Percentiles rank a stretch among this genome's conserved stretches.
These are phyloP conservation scores for Cetradonia linearis DNA, from an alignment of 495 filamentous ascomycete genomes.

Conservation along the genomic window DNA sequence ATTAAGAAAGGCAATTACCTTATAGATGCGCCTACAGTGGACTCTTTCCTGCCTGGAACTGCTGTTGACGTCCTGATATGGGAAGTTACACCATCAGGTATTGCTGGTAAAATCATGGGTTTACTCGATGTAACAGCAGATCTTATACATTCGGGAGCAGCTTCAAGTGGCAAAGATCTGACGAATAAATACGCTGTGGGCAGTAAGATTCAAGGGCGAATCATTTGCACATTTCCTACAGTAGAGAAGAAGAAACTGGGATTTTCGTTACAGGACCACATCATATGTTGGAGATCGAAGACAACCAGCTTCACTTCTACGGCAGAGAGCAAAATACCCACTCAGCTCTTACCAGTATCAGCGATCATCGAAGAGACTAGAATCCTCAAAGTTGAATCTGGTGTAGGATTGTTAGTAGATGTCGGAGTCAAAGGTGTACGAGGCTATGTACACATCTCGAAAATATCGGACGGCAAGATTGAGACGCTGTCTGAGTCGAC, in stretches of 20 bases:
- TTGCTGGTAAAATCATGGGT: constrained; percentile 85
- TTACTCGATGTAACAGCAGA: constrained; percentile 82
- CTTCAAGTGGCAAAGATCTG: constrained; percentile 52
- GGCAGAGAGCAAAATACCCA: constrained; percentile 37
- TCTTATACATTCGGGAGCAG: constrained; percentile 70
- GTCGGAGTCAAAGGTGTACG: constrained; percentile 60
- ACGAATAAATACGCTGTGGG: constrained; percentile 67
- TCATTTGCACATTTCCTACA: constrained; percentile 73
- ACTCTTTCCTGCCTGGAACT: constrained; percentile 81
- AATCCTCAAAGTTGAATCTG: constrained; percentile 64
- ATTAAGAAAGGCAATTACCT: constrained; percentile 62
- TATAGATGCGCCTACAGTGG: constrained; percentile 69
- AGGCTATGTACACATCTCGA: constrained; percentile 90
- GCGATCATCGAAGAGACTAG: constrained; percentile 65
- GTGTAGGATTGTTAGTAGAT: constrained; percentile 71
- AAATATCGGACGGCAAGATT: constrained; percentile 74
- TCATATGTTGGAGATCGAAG: constrained; percentile 54
- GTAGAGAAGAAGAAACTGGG: constrained; percentile 73
- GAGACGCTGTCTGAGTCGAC: constrained; percentile 64
- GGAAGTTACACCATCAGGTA: constrained; percentile 49
- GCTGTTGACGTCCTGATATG: constrained; percentile 77
- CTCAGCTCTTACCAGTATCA: constrained; percentile 56
- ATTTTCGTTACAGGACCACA: constrained; percentile 75
- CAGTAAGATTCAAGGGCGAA: constrained; percentile 72
- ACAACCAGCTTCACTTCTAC: constrained; percentile 21